phyloP scores from a whole-genome alignment of 129 eudicot species.

The Escallonia rubra region DNA sequence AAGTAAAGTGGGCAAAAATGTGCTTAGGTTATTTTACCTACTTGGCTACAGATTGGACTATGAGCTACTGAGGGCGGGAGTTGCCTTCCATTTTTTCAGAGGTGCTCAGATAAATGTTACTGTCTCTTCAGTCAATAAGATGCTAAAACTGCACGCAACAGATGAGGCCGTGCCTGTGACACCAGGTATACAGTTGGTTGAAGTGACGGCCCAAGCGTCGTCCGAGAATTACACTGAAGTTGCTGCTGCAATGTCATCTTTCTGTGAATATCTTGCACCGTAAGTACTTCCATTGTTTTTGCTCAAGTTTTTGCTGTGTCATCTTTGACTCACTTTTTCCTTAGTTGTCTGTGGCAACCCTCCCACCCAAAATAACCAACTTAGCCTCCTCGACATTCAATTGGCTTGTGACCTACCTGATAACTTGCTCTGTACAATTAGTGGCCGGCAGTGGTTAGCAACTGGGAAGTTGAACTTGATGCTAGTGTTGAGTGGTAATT shows the following conservation, averaged over 20 bases:
- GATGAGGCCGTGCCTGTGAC: constrained; percentile 87
- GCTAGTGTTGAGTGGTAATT: too few relatives aligned
- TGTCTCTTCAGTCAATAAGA: constrained; percentile 79
- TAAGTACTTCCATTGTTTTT: constrained; percentile 28
- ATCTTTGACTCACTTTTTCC: too few relatives aligned
- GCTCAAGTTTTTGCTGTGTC: too few relatives aligned
- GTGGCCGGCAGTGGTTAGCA: too few relatives aligned
- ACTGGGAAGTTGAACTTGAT: too few relatives aligned
- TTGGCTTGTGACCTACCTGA: too few relatives aligned
- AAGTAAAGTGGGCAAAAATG: constrained; percentile 84
- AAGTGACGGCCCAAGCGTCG: constrained; percentile 94
- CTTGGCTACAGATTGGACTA: constrained; percentile 93
- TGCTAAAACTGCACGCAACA: constrained; percentile 82
- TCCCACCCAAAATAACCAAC: too few relatives aligned
- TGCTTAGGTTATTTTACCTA: constrained; percentile 62
- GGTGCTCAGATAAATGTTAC: constrained; percentile 87
- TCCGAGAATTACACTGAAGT: constrained; percentile 76
- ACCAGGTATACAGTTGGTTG: constrained; percentile 91
- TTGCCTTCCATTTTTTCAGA: constrained; percentile 66
- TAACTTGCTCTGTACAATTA: too few relatives aligned
- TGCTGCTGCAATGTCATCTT: constrained; percentile 65
- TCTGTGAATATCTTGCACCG: constrained; percentile 99
- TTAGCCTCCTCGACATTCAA: too few relatives aligned
- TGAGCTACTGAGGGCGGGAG: constrained; percentile 77
- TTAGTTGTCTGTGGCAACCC: too few relatives aligned